Base-by-base conservation (phyloP, 2,329 filamentous ascomycete species). In the Alternaria viburni region DNA sequence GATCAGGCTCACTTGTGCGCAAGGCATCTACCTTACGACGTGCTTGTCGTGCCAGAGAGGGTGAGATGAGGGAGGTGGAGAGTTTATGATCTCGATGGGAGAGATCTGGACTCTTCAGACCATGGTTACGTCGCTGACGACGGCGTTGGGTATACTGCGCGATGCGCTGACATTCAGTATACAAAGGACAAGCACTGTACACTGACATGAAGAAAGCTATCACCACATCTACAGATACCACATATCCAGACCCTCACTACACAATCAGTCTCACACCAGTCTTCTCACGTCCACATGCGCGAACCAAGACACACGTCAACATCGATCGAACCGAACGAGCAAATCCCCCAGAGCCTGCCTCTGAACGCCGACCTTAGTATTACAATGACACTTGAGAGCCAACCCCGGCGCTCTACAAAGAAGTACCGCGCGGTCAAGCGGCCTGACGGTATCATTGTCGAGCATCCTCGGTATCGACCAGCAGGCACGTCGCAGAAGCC, bases 361-460 rank as follows among this genome's bases (percentile, higher is more conserved):
- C 12, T n/a, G 6, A 45, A 28, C 8, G 43, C 60, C 44, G 25
- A 28, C 11, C 62, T 58, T 8, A 47, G 19, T 12, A 63, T 58
- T 19, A 55, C 49, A 21, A 52, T 63, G 32, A 59, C 52, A 5
- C 13, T 49, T 13, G 28, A 46, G 30, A 54, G 17, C 25, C 61
- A 58, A 12, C 6, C 61, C 11, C 62, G 60, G 47, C 57, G 46
- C 30, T 30, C 45, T 10, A 49, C 61, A 13, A 63, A 59, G 19
- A 66, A 61, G 26, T 66, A 69, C 51, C 62, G 64, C 15, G 62
- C 61, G 3, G 36, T 69, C 21, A 36, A 66, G 23, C 68, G 67
- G 10, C 54, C 66, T 4, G 69, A 69, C 54, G 68, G 69, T 8
- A 60, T 72, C 21, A 57, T 73, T 13, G 61, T 69, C 21, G 68